These are phyloP conservation scores for Pinguiococcus pyrenoidosus DNA, from an alignment of 108 stramenopile species.

Conservation along the genomic window DNA sequence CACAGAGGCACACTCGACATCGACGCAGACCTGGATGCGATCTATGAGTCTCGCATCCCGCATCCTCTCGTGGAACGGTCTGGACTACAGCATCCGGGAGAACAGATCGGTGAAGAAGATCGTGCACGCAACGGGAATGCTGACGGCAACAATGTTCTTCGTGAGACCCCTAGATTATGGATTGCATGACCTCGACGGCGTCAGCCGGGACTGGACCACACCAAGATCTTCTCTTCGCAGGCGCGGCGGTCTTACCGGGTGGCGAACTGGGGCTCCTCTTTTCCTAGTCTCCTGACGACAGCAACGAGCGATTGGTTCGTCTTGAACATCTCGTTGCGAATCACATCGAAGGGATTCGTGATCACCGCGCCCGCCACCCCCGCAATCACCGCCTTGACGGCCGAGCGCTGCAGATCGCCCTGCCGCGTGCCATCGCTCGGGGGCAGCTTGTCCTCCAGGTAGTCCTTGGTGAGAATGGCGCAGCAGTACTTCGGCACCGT, in stretches of 20 bases:
- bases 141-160: conserved; percentile 87
- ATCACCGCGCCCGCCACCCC: conserved; percentile 87
- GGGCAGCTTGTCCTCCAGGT: conserved; percentile 19
- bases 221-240: no score
- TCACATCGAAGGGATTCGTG: conserved; percentile 92
- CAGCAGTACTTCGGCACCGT: conserved; percentile 96
- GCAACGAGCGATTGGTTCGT: conserved; percentile 52
- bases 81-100: neutral
- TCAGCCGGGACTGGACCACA: no score
- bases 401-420: conserved; percentile 49
- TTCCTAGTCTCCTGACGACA: conserved; percentile 16
- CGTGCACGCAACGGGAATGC: conserved; percentile 80
- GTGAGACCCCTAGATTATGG: conserved; percentile 58
- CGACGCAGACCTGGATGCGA: no score
- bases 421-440: neutral
- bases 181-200: no score
- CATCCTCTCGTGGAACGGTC: no score
- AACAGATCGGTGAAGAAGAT: conserved; percentile 83
- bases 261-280: conserved; percentile 23
- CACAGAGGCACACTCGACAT: no score
- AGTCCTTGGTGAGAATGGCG: conserved; percentile 72
- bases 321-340: conserved; percentile 98
- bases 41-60: no score
- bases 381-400: conserved; percentile 66
- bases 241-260: neutral